A percentile compares a stretch with the other conserved stretches of the same genome.
These are phyloP conservation scores for Pseudogymnoascus sp. DNA, from an alignment of 2,329 filamentous ascomycete genomes.

Conservation along the genomic window DNA sequence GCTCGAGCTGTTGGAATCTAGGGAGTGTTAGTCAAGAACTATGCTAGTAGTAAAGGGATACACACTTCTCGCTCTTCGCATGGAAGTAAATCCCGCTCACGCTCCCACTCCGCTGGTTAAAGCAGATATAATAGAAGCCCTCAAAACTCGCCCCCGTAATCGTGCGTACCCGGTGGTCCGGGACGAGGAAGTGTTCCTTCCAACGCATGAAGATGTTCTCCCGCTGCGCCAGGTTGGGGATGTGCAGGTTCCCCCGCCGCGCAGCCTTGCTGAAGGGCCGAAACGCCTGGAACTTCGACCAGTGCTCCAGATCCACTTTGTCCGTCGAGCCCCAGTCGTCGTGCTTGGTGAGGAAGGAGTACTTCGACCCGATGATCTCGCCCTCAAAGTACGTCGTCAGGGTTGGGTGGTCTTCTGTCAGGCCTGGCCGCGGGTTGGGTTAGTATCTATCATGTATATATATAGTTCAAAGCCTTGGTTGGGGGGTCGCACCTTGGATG, in stretches of 20 bases:
- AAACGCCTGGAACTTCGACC: slow-evolving; percentile 84
- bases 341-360: slow-evolving; percentile 87
- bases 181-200: slow-evolving; percentile 97
- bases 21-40: slow-evolving; percentile 13
- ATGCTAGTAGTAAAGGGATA: slow-evolving; percentile 19
- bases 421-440: slow-evolving; percentile 44
- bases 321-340: slow-evolving; percentile 85
- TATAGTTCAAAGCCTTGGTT: neutral
- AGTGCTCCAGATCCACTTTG: slow-evolving; percentile 87
- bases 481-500: slow-evolving; percentile 67
- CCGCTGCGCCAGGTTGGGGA: slow-evolving; percentile 64
- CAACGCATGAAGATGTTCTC: slow-evolving; percentile 98
- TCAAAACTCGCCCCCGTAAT: slow-evolving; percentile 95
- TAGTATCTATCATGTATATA: slow-evolving; percentile 7
- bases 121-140: slow-evolving; percentile 98
- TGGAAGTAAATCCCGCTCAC: slow-evolving; percentile 97
- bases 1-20: slow-evolving; percentile 85
- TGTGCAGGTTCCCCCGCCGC: slow-evolving; percentile 48
- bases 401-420: slow-evolving; percentile 95
- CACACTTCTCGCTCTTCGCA: slow-evolving; percentile 93
- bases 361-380: slow-evolving; percentile 92
- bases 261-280: slow-evolving; percentile 58
- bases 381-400: slow-evolving; percentile 97
- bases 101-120: slow-evolving; percentile 80
- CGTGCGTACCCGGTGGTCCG: slow-evolving; percentile 82